Evolutionary conservation across 306 rosid species (phyloP).

Genomic region (Vigna unguiculata): DNA sequence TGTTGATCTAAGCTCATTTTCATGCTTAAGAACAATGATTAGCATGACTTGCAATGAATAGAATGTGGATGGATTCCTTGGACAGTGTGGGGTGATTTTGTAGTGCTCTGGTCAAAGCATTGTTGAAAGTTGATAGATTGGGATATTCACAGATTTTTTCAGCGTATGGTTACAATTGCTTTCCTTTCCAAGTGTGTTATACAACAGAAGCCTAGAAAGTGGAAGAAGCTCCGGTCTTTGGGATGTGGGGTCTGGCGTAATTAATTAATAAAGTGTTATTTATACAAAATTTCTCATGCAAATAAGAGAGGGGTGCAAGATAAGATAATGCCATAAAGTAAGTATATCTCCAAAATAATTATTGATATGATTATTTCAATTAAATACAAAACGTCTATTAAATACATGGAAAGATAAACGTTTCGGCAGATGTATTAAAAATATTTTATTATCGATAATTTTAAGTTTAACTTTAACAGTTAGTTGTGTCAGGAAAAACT

Average conservation of each 20-base stretch:
- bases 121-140: constrained; percentile 38
- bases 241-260: constrained; percentile 12
- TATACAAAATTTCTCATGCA: not conserved
- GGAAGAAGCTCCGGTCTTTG: constrained; percentile 19
- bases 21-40: not conserved
- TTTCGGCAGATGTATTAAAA: not conserved
- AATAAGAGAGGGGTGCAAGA: not conserved
- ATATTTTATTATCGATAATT: not conserved
- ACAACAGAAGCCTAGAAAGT: not conserved
- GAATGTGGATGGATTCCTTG: not conserved
- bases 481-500: not conserved
- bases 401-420: not conserved
- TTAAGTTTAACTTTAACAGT: not conserved
- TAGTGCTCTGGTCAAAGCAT: constrained; percentile 49
- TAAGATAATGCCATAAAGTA: not conserved
- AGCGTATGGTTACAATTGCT: constrained; percentile 27
- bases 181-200: constrained; percentile 15
- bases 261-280: not conserved
- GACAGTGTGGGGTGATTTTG: not conserved
- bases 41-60: constrained; percentile 3
- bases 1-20: not conserved
- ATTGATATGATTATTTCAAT: constrained; percentile 9
- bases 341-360: not conserved
- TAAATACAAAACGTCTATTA: not conserved
- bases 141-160: constrained; percentile 40